phyloP scores from a whole-genome alignment of 164 flowering plant species.

The Brasenia schreberi region DNA sequence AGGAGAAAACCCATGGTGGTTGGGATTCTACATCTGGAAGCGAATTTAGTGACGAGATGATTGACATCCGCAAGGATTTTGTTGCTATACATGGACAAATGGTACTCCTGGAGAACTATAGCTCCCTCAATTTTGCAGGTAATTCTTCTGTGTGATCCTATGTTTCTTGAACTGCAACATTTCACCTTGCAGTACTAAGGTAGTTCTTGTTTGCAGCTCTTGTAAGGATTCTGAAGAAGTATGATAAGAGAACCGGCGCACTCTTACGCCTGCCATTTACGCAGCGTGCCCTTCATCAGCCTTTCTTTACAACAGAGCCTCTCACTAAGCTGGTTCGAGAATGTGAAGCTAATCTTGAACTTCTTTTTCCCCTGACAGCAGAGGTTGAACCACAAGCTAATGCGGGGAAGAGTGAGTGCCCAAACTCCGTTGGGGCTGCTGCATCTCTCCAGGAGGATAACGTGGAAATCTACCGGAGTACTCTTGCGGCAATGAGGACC shows the following conservation, averaged over 20 bases:
- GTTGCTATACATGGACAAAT: slow-evolving; percentile 83
- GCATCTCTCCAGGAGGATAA: slow-evolving; percentile 31
- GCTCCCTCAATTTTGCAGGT: slow-evolving; percentile 91
- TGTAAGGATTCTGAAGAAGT: slow-evolving; percentile 75
- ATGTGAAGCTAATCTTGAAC: slow-evolving; percentile 70
- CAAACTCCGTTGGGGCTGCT: not conserved
- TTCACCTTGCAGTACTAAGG: not conserved
- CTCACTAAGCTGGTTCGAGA: slow-evolving; percentile 63
- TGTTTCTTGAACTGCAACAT: not conserved
- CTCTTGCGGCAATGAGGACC: slow-evolving; percentile 68
- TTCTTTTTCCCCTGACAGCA: slow-evolving; percentile 54
- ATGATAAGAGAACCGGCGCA: slow-evolving; percentile 80
- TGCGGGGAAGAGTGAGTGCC: not conserved
- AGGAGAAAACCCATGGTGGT: slow-evolving; percentile 32
- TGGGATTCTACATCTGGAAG: slow-evolving; percentile 34
- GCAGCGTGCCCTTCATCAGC: slow-evolving; percentile 58
- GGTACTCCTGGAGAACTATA: slow-evolving; percentile 81
- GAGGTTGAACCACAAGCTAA: slow-evolving; percentile 45
- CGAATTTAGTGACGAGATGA: slow-evolving; percentile 64
- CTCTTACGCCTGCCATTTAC: slow-evolving; percentile 58
- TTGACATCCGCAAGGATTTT: slow-evolving; percentile 68
- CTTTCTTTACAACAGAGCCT: slow-evolving; percentile 72
- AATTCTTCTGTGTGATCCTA: not conserved
- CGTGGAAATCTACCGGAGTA: slow-evolving; percentile 42
- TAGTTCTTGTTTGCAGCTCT: slow-evolving; percentile 27